Evolutionary conservation across 2,329 filamentous ascomycete genomes (phyloP).

Genomic region (Leptoxyphium fumago): DNA sequence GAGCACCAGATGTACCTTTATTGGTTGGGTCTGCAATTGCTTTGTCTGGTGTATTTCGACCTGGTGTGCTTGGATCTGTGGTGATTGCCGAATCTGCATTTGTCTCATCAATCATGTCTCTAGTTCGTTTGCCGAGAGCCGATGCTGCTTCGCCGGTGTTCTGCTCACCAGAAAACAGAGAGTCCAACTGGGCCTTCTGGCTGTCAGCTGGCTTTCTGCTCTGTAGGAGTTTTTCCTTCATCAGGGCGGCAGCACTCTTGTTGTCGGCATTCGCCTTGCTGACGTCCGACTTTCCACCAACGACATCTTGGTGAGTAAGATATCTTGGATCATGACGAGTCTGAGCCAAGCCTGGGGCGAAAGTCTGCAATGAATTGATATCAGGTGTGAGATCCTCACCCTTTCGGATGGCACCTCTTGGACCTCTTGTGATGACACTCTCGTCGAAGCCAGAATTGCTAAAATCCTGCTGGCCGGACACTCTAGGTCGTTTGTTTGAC

Average conservation of each 20-base stretch:
- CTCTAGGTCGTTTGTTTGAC: constrained; percentile 20
- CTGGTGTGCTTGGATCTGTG: constrained; percentile 34
- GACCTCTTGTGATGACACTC: constrained; percentile 18
- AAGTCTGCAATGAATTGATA: constrained; percentile 37
- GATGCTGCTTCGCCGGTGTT: constrained; percentile 28
- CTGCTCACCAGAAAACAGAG: constrained; percentile 16
- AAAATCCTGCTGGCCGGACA: constrained; percentile 11
- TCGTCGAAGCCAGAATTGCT: constrained; percentile 16
- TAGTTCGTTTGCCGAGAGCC: constrained; percentile 48
- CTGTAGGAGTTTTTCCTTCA: constrained; percentile 65
- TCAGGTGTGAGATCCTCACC: constrained; percentile 20
- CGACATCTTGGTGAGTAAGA: constrained; percentile 76
- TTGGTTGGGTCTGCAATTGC: constrained; percentile 16
- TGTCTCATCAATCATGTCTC: constrained; percentile 34
- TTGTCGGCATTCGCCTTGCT: constrained; percentile 67
- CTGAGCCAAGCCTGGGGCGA: constrained; percentile 39
- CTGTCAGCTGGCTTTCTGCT: constrained; percentile 18
- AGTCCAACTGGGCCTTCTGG: constrained; percentile 16
- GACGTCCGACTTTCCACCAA: constrained; percentile 42
- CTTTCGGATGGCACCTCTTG: constrained; percentile 17
- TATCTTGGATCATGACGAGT: constrained; percentile 36
- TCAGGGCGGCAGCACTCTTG: constrained; percentile 79
- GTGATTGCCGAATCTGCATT: constrained; percentile 12
- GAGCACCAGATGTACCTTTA: constrained; percentile 14
- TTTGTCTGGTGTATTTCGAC: constrained; percentile 38